Evolutionary conservation across 208 protist genomes (phyloP).

Genomic region (Leptomonas seymouri): DNA sequence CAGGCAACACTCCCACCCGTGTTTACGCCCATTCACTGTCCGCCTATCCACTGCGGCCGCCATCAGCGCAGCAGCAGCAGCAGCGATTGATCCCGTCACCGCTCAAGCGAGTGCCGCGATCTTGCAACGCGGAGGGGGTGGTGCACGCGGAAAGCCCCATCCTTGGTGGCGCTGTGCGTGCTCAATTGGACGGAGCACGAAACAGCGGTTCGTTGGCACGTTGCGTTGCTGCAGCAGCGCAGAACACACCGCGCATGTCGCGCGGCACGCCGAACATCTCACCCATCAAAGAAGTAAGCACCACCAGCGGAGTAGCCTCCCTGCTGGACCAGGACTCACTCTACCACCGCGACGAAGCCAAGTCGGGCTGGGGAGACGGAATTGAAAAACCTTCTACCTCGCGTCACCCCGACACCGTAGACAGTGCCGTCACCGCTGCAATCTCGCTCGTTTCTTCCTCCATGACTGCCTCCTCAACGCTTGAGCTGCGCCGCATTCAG

Average conservation of each 20-base stretch:
- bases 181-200: constrained; percentile 2
- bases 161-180: constrained; percentile 10
- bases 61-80: constrained; percentile 3
- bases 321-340: constrained; percentile 18
- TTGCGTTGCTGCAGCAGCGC: neutral
- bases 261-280: constrained; percentile 42
- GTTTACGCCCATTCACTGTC: constrained; percentile 20
- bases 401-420: neutral
- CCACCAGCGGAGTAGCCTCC: constrained; percentile 19
- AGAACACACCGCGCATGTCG: constrained; percentile 11
- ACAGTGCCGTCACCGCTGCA: neutral
- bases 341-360: constrained; percentile 11
- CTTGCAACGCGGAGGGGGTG: neutral
- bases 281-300: constrained; percentile 35
- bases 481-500: constrained; percentile 36
- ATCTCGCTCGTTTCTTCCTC: neutral
- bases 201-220: neutral
- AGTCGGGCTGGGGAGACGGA: neutral
- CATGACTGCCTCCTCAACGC: neutral
- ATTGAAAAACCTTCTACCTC: neutral
- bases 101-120: neutral
- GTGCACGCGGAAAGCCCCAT: constrained; percentile 19
- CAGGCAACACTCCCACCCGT: constrained; percentile 8
- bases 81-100: neutral
- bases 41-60: constrained; percentile 12